A percentile compares a stretch with the other conserved stretches of the same genome.
These are phyloP conservation scores for Hyphopichia pseudoburtonii DNA, from an alignment of 1,139 yeast genomes.

Conservation along the genomic window DNA sequence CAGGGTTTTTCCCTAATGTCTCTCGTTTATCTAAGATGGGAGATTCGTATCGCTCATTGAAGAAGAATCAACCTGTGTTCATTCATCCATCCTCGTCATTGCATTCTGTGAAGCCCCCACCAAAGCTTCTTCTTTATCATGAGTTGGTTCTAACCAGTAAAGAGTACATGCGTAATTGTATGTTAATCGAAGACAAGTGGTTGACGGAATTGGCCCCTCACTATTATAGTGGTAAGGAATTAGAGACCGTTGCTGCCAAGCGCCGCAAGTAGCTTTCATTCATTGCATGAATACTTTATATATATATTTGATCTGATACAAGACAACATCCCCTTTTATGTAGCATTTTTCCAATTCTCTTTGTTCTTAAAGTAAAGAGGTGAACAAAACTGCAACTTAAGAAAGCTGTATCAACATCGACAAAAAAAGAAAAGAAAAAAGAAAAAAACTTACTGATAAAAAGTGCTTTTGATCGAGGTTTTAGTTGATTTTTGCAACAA, in stretches of 20 bases:
- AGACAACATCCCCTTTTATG: too few relatives aligned
- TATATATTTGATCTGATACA: too few relatives aligned
- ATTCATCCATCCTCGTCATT: constrained; percentile 84
- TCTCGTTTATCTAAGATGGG: constrained; percentile 74
- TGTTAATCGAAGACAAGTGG: constrained; percentile 61
- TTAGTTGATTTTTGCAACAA: too few relatives aligned
- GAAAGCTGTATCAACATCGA: too few relatives aligned
- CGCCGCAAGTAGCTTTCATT: not conserved
- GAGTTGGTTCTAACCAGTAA: constrained; percentile 84
- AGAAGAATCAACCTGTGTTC: constrained; percentile 63
- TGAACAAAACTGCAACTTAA: too few relatives aligned
- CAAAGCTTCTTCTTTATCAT: constrained; percentile 71
- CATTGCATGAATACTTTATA: too few relatives aligned
- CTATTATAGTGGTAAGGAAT: constrained; percentile 20
- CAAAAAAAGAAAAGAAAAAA: too few relatives aligned
- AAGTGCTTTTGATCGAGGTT: too few relatives aligned
- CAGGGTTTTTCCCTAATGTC: constrained; percentile 83
- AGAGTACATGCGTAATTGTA: constrained; percentile 87
- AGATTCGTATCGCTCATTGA: constrained; percentile 63
- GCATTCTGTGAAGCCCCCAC: constrained; percentile 63
- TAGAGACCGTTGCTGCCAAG: constrained; percentile 11
- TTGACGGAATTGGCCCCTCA: constrained; percentile 24
- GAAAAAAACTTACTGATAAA: too few relatives aligned
- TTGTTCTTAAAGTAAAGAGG: too few relatives aligned
- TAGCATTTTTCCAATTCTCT: too few relatives aligned